These are phyloP conservation scores for Gloeophyllum trabeum DNA, from an alignment of 768 basidiomycete genomes.

Conservation along the genomic window DNA sequence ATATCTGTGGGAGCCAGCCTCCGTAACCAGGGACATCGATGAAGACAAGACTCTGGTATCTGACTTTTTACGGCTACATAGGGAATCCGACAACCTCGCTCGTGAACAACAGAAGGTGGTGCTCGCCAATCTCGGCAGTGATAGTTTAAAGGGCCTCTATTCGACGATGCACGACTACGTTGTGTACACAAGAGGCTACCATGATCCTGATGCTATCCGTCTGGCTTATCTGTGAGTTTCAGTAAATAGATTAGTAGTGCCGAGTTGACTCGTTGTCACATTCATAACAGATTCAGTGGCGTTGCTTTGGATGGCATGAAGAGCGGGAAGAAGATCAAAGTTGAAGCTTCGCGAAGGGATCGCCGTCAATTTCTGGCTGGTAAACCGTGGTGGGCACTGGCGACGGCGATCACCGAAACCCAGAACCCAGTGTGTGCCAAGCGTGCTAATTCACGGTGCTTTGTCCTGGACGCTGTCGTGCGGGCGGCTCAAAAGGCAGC, in stretches of 20 bases:
- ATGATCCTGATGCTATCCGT: neutral
- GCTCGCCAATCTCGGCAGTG: conserved; percentile 34
- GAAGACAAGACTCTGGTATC: conserved; percentile 31
- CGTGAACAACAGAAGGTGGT: conserved; percentile 35
- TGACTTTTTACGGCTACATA: conserved; percentile 25
- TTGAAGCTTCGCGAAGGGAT: conserved; percentile 20
- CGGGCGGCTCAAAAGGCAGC: too few species aligned
- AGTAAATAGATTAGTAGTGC: too few species aligned
- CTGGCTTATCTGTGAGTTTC: conserved; percentile 14
- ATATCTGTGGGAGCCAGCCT: conserved; percentile 37
- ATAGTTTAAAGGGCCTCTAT: conserved; percentile 21
- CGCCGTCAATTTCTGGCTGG: conserved; percentile 12
- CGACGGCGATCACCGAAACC: neutral
- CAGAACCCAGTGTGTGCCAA: neutral
- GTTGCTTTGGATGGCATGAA: conserved; percentile 51
- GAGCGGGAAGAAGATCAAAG: conserved; percentile 37
- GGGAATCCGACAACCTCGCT: conserved; percentile 15
- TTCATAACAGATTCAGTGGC: too few species aligned
- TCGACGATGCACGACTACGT: neutral
- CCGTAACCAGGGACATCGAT: conserved; percentile 28
- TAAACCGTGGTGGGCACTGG: conserved; percentile 15
- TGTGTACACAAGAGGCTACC: neutral
- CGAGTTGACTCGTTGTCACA: too few species aligned
- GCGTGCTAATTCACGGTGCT: conserved; percentile 5
- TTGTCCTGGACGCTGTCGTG: conserved; percentile 18